Conservation (phyloP, 148 eudicot genomes). For the Spergularia bocconei region DNA sequence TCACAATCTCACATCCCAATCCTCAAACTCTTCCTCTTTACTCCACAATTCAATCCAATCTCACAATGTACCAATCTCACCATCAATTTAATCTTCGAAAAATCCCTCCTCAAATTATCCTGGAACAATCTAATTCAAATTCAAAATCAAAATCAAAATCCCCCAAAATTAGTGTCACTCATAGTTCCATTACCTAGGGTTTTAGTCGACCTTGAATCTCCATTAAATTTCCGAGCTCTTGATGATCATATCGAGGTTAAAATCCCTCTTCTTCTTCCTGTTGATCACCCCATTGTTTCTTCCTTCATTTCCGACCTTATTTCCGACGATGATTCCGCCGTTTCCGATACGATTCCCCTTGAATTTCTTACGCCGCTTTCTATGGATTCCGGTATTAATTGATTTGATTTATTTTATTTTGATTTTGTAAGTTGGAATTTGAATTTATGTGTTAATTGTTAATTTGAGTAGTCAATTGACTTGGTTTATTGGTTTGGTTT, state of each 20-base stretch:
- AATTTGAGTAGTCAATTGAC: conserved; percentile 3
- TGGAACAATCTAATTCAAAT: conserved; percentile 41
- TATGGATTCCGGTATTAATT: conserved; percentile 50
- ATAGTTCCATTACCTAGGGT: conserved; percentile 71
- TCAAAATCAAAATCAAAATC: not conserved
- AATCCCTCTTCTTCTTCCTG: conserved; percentile 61
- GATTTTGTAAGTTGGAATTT: not conserved
- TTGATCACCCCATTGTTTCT: conserved; percentile 76
- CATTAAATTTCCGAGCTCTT: conserved; percentile 37
- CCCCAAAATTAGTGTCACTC: conserved; percentile 28
- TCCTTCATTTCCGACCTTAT: conserved; percentile 41
- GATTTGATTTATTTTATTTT: not conserved
- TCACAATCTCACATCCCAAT: conserved; percentile 79
- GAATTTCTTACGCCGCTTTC: conserved; percentile 37
- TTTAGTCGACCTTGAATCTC: conserved; percentile 66
- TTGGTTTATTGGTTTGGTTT: not conserved
- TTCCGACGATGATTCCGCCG: conserved; percentile 28
- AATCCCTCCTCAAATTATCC: conserved; percentile 37
- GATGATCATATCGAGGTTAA: conserved; percentile 77
- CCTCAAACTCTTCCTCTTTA: conserved; percentile 69
- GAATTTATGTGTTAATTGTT: not conserved
- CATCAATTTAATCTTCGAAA: conserved; percentile 37
- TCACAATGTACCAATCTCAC: conserved; percentile 43
- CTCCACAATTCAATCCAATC: conserved; percentile 38
- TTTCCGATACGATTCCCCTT: not conserved